Evolutionary conservation across 2,329 filamentous ascomycete species (phyloP).

Genomic region (Cercospora sesami): DNA sequence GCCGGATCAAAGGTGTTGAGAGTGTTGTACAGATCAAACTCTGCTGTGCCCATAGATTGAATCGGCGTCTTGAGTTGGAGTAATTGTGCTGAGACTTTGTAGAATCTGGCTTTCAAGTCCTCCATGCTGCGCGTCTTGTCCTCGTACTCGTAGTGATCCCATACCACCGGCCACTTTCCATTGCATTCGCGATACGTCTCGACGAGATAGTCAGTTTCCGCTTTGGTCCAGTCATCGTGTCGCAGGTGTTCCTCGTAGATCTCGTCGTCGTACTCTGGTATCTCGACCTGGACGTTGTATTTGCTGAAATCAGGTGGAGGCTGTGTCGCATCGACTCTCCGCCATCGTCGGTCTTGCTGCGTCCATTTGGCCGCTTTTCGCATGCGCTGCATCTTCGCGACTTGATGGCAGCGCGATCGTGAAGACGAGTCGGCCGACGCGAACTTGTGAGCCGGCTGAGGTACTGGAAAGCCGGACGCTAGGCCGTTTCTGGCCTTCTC

Average conservation of each 20-base stretch:
- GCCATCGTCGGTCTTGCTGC: slow-evolving; percentile 18
- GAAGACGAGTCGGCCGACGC: background rate
- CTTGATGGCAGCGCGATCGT: background rate
- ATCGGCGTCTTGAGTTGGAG: slow-evolving; percentile 77
- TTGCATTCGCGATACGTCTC: slow-evolving; percentile 74
- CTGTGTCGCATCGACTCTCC: slow-evolving; percentile 13
- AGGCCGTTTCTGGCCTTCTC: background rate
- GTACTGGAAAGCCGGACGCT: background rate
- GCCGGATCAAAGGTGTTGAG: slow-evolving; percentile 83
- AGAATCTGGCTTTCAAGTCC: slow-evolving; percentile 88
- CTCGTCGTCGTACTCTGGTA: slow-evolving; percentile 81
- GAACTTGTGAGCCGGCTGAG: background rate
- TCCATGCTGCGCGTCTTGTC: slow-evolving; percentile 67
- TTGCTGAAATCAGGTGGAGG: slow-evolving; percentile 64
- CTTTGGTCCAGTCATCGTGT: slow-evolving; percentile 70
- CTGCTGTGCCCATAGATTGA: slow-evolving; percentile 81
- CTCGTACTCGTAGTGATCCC: slow-evolving; percentile 70
- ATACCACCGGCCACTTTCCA: slow-evolving; percentile 85
- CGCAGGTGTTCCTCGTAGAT: slow-evolving; percentile 77
- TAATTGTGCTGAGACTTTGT: slow-evolving; percentile 78
- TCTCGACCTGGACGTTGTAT: slow-evolving; percentile 78
- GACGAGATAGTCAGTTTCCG: slow-evolving; percentile 92
- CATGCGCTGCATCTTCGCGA: slow-evolving; percentile 15
- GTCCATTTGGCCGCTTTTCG: slow-evolving; percentile 26
- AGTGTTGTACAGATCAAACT: slow-evolving; percentile 79